phyloP scores from a whole-genome alignment of 2,329 filamentous ascomycete species.

The Calonectria hongkongensis region DNA sequence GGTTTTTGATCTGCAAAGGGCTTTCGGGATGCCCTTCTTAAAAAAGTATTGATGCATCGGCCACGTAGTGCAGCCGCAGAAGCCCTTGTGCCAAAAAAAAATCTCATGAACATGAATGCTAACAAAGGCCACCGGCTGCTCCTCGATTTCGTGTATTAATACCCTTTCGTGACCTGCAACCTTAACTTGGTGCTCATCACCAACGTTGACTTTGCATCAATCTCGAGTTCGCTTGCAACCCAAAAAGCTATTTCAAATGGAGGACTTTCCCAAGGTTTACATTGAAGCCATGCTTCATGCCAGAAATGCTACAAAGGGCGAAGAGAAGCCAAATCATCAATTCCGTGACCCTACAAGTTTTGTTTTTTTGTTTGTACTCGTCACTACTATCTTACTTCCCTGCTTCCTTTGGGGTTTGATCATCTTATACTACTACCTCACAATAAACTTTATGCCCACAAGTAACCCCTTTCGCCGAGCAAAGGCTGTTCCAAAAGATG shows the following conservation, averaged over 20 bases:
- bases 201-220: background rate
- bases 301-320: background rate
- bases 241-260: background rate
- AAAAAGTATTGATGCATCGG: no score
- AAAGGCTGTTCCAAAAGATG: no score
- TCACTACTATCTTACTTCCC: no score
- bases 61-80: no score
- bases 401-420: background rate
- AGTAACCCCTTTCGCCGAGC: no score
- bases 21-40: no score
- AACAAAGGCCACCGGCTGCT: background rate
- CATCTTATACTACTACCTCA: background rate
- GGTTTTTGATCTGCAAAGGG: no score
- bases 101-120: background rate
- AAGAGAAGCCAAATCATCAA: background rate
- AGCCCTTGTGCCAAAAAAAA: background rate
- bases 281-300: constrained; percentile 7
- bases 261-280: background rate
- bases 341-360: background rate
- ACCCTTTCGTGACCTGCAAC: background rate
- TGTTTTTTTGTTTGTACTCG: background rate
- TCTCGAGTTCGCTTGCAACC: background rate
- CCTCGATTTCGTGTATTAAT: background rate
- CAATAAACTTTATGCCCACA: no score
- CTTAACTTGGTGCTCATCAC: background rate